Evolutionary conservation across 257 asterid genomes (phyloP).

Genomic region (Forsythia suspensa): DNA sequence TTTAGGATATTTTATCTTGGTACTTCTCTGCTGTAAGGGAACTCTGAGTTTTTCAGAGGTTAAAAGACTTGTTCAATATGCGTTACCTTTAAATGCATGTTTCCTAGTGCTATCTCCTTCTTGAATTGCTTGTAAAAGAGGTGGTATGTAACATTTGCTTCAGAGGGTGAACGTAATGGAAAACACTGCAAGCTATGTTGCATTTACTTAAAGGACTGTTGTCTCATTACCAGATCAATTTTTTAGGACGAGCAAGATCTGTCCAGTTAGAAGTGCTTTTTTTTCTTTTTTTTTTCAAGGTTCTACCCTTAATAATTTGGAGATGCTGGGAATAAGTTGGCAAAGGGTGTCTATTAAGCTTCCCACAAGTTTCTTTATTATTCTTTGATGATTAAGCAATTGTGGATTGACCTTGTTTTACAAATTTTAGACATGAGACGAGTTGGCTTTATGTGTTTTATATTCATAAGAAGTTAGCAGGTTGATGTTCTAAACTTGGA

Average conservation of each 20-base stretch:
- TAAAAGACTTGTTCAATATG: conserved; percentile 26
- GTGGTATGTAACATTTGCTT: conserved; percentile 22
- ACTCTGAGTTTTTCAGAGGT: conserved; percentile 31
- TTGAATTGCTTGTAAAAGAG: conserved; percentile 23
- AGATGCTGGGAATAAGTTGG: conserved; percentile 20
- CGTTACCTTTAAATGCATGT: conserved; percentile 32
- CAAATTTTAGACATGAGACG: conserved; percentile 23
- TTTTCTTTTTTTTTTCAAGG: conserved; percentile 15
- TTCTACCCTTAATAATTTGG: conserved; percentile 19
- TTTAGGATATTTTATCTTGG: conserved; percentile 33
- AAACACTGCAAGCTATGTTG: conserved; percentile 25
- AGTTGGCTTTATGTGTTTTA: conserved; percentile 8
- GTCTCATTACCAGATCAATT: conserved; percentile 16
- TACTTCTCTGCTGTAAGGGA: conserved; percentile 44
- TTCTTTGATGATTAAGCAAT: conserved; percentile 24
- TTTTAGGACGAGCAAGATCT: conserved; percentile 27
- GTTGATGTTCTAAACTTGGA: conserved; percentile 13
- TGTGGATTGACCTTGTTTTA: conserved; percentile 20
- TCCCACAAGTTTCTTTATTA: conserved; percentile 14
- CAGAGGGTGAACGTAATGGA: conserved; percentile 34
- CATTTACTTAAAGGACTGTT: conserved; percentile 21
- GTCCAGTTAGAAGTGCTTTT: conserved; percentile 10
- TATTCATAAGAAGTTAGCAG: conserved; percentile 9
- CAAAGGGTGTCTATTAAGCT: conserved; percentile 19
- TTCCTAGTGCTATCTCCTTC: conserved; percentile 25